Conservation (phyloP, 1,284 basidiomycete species). For the Schizophyllum commune region DNA sequence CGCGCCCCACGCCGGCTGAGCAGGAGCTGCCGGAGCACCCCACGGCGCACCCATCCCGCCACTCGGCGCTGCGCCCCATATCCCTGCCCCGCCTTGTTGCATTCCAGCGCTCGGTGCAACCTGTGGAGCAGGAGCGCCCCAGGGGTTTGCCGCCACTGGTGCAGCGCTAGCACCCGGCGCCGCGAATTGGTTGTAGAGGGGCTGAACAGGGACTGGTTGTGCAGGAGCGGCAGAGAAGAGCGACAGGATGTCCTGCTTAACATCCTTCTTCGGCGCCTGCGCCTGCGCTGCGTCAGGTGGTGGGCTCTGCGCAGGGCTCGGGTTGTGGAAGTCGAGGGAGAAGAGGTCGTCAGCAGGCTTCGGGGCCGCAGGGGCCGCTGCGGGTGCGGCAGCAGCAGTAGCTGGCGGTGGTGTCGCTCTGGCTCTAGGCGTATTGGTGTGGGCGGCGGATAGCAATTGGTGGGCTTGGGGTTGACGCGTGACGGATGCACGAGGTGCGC, state of each 20-base stretch:
- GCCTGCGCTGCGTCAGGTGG: slow-evolving; percentile 23
- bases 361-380: slow-evolving; percentile 16
- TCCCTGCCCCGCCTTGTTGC: slow-evolving; percentile 52
- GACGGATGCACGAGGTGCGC: slow-evolving; percentile 21
- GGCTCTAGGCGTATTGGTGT: slow-evolving; percentile 14
- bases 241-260: slow-evolving; percentile 83
- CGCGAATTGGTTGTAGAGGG: slow-evolving; percentile 14
- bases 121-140: slow-evolving; percentile 17
- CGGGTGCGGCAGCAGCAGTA: slow-evolving; percentile 18
- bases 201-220: slow-evolving; percentile 20
- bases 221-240: slow-evolving; percentile 57
- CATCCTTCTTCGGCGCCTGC: slow-evolving; percentile 52
- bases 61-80: slow-evolving; percentile 47
- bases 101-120: slow-evolving; percentile 37
- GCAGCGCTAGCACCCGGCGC: slow-evolving; percentile 16
- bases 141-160: slow-evolving; percentile 15
- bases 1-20: slow-evolving; percentile 11
- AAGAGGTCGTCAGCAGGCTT: slow-evolving; percentile 62
- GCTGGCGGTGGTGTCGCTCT: slow-evolving; percentile 17
- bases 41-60: slow-evolving; percentile 40
- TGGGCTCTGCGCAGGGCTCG: slow-evolving; percentile 25
- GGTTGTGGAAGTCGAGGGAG: slow-evolving; percentile 76
- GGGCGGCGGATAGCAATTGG: slow-evolving; percentile 43
- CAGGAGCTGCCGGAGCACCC: slow-evolving; percentile 24
- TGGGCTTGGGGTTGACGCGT: slow-evolving; percentile 46